phyloP scores from a whole-genome alignment of 306 rosid genomes.

The Cotoneaster glaucophyllus region DNA sequence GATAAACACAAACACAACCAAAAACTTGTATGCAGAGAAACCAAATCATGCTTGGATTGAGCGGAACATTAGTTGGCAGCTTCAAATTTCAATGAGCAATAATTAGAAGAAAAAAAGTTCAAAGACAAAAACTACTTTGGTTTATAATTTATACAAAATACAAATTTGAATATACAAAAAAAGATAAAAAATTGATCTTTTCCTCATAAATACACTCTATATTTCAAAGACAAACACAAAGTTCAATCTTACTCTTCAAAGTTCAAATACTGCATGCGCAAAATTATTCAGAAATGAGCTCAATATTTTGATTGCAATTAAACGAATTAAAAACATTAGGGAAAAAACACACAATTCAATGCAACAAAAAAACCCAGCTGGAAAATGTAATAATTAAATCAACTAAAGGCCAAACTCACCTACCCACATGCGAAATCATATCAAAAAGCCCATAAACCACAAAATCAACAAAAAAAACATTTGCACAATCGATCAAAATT shows the following conservation, averaged over 20 bases:
- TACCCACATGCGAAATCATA: slow-evolving; percentile 2
- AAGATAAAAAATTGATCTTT: too few species aligned
- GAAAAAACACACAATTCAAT: neutral
- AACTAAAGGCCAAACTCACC: neutral
- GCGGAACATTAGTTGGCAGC: neutral
- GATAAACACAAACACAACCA: neutral
- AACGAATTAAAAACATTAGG: neutral
- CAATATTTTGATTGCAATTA: neutral
- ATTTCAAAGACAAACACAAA: neutral
- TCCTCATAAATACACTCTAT: neutral
- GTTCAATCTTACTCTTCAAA: neutral
- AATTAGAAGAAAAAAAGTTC: too few species aligned
- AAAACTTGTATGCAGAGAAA: neutral
- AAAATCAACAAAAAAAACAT: slow-evolving; percentile 6
- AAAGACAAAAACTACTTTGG: too few species aligned
- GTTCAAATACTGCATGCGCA: neutral
- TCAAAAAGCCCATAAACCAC: slow-evolving; percentile 14
- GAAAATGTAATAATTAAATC: neutral
- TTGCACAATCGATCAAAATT: neutral
- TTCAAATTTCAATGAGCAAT: neutral
- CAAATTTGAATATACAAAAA: neutral
- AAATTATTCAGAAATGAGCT: neutral
- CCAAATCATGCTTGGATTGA: neutral
- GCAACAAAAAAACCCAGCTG: neutral
- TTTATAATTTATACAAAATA: too few species aligned